Percentiles rank a stretch among this genome's conserved stretches.
phyloP scores from a whole-genome alignment of 2,329 filamentous ascomycete species.

The Stagonosporopsis cucurbitacearum region DNA sequence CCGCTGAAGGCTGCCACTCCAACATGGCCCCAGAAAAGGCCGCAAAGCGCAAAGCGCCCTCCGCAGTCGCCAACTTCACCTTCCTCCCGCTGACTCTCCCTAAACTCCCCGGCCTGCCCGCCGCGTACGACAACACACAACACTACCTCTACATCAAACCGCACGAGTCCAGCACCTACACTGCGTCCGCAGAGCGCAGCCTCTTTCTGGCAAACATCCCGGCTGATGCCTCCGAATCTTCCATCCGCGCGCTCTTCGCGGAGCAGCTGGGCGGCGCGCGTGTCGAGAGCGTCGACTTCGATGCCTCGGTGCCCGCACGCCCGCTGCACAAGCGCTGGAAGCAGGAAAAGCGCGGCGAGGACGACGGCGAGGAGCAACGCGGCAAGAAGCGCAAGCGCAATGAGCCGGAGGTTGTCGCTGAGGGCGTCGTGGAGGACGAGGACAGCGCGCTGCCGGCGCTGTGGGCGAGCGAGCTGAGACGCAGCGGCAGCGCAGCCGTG shows the following conservation, averaged over 20 bases:
- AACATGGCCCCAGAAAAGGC: conserved; percentile 30
- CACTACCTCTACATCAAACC: conserved; percentile 89
- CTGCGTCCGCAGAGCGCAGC: conserved; percentile 73
- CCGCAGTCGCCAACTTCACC: conserved; percentile 66
- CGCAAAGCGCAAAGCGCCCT: conserved; percentile 30
- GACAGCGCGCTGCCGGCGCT: conserved; percentile 69
- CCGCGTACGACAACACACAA: conserved; percentile 57
- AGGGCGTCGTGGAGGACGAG: conserved; percentile 61
- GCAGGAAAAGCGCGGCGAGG: conserved; percentile 36
- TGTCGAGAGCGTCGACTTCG: conserved; percentile 80
- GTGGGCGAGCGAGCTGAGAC: conserved; percentile 74
- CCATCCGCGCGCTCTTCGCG: conserved; percentile 78
- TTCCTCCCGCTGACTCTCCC: conserved; percentile 71
- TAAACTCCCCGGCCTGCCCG: conserved; percentile 52
- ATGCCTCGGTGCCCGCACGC: conserved; percentile 49
- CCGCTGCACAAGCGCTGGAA: conserved; percentile 58
- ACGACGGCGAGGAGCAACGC: conserved; percentile 46
- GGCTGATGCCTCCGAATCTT: conserved; percentile 77
- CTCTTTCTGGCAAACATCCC: conserved; percentile 93
- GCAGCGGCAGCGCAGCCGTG: conserved; percentile 79
- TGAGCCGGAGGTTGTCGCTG: conserved; percentile 45
- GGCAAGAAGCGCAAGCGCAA: conserved; percentile 64
- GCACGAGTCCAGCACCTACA: conserved; percentile 72
- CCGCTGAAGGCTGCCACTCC: background rate
- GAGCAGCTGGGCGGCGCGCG: conserved; percentile 76